phyloP scores from a whole-genome alignment of 1,284 basidiomycete species.

The Ceratobasidium sp. region DNA sequence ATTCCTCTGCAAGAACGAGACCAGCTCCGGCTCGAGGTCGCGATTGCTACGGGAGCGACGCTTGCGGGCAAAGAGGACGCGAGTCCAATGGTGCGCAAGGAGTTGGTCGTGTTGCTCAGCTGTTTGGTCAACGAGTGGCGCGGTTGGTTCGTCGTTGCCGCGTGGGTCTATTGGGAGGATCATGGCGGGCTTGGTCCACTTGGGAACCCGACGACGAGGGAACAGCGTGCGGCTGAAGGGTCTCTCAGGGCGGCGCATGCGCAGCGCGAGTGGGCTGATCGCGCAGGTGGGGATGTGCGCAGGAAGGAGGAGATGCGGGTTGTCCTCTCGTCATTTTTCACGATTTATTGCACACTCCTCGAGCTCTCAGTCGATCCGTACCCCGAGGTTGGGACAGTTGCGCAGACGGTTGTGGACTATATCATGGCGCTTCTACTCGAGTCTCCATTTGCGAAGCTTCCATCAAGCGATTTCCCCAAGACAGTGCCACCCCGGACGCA shows the following conservation, averaged over 20 bases:
- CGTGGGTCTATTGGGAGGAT: slow-evolving; percentile 96
- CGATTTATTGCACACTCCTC: slow-evolving; percentile 88
- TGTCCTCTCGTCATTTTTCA: slow-evolving; percentile 89
- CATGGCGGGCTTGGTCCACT: slow-evolving; percentile 56
- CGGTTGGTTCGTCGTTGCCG: slow-evolving; percentile 94
- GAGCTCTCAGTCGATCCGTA: slow-evolving; percentile 95
- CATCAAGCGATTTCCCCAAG: slow-evolving; percentile 54
- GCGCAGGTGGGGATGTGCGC: slow-evolving; percentile 45
- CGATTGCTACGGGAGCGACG: slow-evolving; percentile 63
- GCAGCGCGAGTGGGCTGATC: slow-evolving; percentile 49
- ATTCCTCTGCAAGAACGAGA: slow-evolving; percentile 78
- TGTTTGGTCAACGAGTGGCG: slow-evolving; percentile 96
- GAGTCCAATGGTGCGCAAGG: slow-evolving; percentile 95
- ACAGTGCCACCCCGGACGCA: slow-evolving; percentile 38
- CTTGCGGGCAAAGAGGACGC: slow-evolving; percentile 88
- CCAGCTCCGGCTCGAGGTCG: slow-evolving; percentile 68
- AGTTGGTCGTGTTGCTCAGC: slow-evolving; percentile 90
- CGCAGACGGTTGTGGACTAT: slow-evolving; percentile 93
- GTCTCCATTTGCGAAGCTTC: slow-evolving; percentile 82
- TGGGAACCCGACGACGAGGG: slow-evolving; percentile 46
- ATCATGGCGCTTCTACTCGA: slow-evolving; percentile 89
- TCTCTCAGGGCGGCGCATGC: slow-evolving; percentile 55
- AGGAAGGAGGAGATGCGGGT: slow-evolving; percentile 83
- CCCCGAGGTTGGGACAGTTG: slow-evolving; percentile 89
- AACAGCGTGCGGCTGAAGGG: slow-evolving; percentile 61